Evolutionary conservation across 2,329 filamentous ascomycete species (phyloP).

Genomic region (Neonectria neomacrospora): DNA sequence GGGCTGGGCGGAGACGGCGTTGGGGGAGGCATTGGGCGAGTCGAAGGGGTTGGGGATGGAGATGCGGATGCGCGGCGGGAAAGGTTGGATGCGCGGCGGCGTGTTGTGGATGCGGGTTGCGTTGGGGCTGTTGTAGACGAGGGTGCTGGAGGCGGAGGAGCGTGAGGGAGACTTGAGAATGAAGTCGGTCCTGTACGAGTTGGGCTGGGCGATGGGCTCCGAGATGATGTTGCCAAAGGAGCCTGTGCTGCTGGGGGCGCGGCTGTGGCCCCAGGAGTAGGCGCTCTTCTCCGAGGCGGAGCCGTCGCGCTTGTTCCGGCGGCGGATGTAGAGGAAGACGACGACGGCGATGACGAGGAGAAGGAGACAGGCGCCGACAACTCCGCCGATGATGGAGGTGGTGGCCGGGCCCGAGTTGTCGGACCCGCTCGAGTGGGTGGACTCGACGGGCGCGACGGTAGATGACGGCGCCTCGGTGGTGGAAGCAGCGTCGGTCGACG

Average conservation of each 20-base stretch:
- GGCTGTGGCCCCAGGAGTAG: conserved; percentile 26
- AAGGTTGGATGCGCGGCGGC: conserved; percentile 33
- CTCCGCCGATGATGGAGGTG: conserved; percentile 58
- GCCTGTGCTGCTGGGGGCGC: conserved; percentile 38
- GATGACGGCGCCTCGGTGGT: conserved; percentile 31
- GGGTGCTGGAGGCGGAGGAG: conserved; percentile 28
- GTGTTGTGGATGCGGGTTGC: conserved; percentile 9
- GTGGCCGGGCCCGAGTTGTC: conserved; percentile 46
- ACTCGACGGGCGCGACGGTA: conserved; percentile 30
- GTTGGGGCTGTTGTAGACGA: conserved; percentile 21
- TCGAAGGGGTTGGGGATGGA: conserved; percentile 53
- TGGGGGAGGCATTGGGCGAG: conserved; percentile 47
- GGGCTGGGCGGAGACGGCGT: conserved; percentile 37
- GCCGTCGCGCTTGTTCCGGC: conserved; percentile 40
- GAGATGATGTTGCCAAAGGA: conserved; percentile 62
- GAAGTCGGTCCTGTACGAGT: conserved; percentile 63
- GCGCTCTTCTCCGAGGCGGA: conserved; percentile 36
- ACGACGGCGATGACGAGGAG: conserved; percentile 54
- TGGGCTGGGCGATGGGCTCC: conserved; percentile 62
- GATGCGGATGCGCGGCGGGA: conserved; percentile 36
- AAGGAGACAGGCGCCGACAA: conserved; percentile 58
- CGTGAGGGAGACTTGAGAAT: conserved; percentile 53
- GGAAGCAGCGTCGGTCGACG: conserved; percentile 37
- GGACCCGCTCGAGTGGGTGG: conserved; percentile 24
- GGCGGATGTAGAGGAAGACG: conserved; percentile 54